These are phyloP conservation scores for Mortierella sp. DNA, from an alignment of 371 early-diverging fungal genomes.

Conservation along the genomic window DNA sequence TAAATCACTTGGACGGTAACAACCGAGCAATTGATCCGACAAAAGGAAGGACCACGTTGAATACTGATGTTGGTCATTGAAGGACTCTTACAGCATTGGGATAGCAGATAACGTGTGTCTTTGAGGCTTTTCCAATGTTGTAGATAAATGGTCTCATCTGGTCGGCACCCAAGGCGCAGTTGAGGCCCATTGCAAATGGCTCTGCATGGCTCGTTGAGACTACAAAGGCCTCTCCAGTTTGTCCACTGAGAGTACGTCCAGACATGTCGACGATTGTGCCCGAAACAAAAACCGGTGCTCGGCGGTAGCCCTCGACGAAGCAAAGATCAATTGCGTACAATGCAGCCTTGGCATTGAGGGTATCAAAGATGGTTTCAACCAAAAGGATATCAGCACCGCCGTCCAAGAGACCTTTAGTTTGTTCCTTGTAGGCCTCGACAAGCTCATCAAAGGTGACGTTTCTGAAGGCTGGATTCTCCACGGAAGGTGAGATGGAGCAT, in stretches of 20 bases:
- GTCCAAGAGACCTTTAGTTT: constrained; percentile 89
- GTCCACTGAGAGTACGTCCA: constrained; percentile 94
- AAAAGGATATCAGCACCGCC: constrained; percentile 92
- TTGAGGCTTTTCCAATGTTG: constrained; percentile 84
- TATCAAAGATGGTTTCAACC: constrained; percentile 96
- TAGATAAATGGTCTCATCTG: constrained; percentile 96
- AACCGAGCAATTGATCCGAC: too few species aligned
- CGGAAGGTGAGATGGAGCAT: constrained; percentile 94
- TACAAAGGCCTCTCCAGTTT: constrained; percentile 96
- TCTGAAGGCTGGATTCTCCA: constrained; percentile 93
- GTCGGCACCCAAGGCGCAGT: constrained; percentile 94
- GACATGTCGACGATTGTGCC: constrained; percentile 97
- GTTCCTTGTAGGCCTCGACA: constrained; percentile 88
- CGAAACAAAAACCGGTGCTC: constrained; percentile 88
- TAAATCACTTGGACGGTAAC: neutral
- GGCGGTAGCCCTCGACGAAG: constrained; percentile 80
- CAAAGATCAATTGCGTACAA: constrained; percentile 89
- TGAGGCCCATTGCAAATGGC: constrained; percentile 92
- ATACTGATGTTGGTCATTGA: too few species aligned
- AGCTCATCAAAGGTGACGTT: constrained; percentile 95
- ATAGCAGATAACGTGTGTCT: constrained; percentile 89
- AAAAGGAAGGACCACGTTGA: too few species aligned
- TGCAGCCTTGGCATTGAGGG: constrained; percentile 94
- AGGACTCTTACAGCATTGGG: constrained; percentile 91
- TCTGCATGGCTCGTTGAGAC: constrained; percentile 80